Evolutionary conservation across 805 yeast species (phyloP).

Genomic region (Zygosaccharomyces siamensis): DNA sequence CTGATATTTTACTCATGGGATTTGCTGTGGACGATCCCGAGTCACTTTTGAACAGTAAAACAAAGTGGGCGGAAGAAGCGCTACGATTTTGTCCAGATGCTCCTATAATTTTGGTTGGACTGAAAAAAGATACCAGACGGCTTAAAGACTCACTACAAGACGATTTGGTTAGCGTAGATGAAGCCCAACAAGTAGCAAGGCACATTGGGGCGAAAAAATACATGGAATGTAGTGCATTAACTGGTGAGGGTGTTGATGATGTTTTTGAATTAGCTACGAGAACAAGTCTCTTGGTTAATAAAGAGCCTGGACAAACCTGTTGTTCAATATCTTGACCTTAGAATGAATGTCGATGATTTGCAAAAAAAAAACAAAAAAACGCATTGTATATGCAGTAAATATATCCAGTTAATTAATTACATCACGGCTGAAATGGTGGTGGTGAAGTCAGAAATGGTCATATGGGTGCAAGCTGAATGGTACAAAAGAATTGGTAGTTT

Average conservation of each 20-base stretch:
- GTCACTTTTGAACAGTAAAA: slow-evolving; percentile 72
- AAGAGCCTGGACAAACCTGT: slow-evolving; percentile 38
- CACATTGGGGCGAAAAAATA: slow-evolving; percentile 79
- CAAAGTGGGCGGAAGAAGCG: slow-evolving; percentile 87
- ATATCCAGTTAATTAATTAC: too few relatives aligned
- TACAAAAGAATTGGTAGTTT: too few relatives aligned
- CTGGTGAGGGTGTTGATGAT: slow-evolving; percentile 94
- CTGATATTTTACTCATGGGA: slow-evolving; percentile 80
- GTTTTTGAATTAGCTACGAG: slow-evolving; percentile 90
- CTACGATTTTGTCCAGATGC: slow-evolving; percentile 72
- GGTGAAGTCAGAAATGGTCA: background rate
- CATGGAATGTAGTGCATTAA: slow-evolving; percentile 83
- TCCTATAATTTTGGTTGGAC: slow-evolving; percentile 74
- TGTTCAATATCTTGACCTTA: slow-evolving; percentile 33
- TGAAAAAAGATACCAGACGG: slow-evolving; percentile 71
- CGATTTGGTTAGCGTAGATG: slow-evolving; percentile 46
- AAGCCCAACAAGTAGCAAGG: slow-evolving; percentile 67
- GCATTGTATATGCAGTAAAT: background rate
- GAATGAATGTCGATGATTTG: background rate
- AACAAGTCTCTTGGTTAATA: slow-evolving; percentile 60
- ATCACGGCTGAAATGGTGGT: too few relatives aligned
- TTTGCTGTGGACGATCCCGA: slow-evolving; percentile 84
- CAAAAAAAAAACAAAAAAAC: background rate
- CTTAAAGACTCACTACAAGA: slow-evolving; percentile 30
- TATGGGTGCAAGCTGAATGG: too few relatives aligned